Conservation (phyloP, 2,329 filamentous ascomycete species). For the Trichoderma sp. region DNA sequence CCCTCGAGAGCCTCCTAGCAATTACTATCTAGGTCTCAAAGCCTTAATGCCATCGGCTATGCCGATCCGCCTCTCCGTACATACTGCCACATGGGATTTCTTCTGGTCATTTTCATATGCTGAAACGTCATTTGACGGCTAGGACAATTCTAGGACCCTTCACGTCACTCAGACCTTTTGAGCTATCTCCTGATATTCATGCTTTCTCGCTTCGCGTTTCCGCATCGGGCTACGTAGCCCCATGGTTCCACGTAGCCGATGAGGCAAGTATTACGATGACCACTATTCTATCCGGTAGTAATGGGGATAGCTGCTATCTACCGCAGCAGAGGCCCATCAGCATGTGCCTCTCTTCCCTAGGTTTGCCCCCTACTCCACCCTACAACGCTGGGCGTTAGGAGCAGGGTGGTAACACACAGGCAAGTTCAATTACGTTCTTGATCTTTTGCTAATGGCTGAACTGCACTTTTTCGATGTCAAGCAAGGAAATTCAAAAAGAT, state of each 20-base stretch:
- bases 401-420: neutral
- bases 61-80: neutral
- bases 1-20: neutral
- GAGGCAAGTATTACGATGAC: constrained; percentile 18
- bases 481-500: neutral
- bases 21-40: constrained; percentile 8
- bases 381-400: neutral
- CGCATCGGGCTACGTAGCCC: constrained; percentile 26
- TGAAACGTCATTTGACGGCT: constrained; percentile 9
- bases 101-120: neutral
- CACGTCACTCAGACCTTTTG: constrained; percentile 14
- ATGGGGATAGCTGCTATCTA: neutral
- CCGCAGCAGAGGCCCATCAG: neutral
- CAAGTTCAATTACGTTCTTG: neutral
- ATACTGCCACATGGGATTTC: neutral
- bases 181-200: constrained; percentile 16
- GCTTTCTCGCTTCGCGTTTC: constrained; percentile 30
- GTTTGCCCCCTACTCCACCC: neutral
- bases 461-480: neutral
- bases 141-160: neutral
- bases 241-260: constrained; percentile 2
- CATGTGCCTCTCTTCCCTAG: neutral
- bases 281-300: neutral
- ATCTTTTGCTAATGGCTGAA: neutral
- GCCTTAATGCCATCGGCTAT: neutral